Evolutionary conservation across 1,139 yeast genomes (phyloP), one percentile per base, ranked within the genome.

Genomic region (Sugiyamaella neomexicana): DNA sequence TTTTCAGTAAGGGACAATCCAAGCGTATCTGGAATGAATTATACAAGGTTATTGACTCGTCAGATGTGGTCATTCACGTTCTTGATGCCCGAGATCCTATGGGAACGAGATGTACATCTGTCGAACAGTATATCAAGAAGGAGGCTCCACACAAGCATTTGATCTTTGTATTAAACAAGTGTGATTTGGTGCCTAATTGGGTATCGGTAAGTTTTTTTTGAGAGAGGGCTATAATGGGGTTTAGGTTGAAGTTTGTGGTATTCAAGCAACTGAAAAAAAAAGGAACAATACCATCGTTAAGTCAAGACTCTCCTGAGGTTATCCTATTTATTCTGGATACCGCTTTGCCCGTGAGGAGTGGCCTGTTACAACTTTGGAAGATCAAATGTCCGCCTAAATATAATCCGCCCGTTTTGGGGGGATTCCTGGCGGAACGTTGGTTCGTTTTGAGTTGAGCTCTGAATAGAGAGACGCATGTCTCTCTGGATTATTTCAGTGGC

Each of bases 111-210:
- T 93, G 99, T 78, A 86, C 80, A 64, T 81, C 95, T 2, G 97
- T 93, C 56, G 98, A 93, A 72, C 91, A 90, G 67, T 91, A 90
- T 70, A 88, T 93, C 70, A 83, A 80, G 65, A 93, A 88, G 60
- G 99, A 93, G 74, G 91, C 96, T 68, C 89, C 99, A 31, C 99
- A 93, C 71, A 93, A 93, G 74, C 99, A 93, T 77, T 80, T 93
- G 76, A 86, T 93, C 60, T 91, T 86, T 70, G 97, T 93, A 53
- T 77, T 93, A 72, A 93, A 93, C 80, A 93, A 93, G 80, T 90
- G 97, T 80, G 99, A 93, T 77, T 82, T 93, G 67, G 97, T 95
- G 53, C 99, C 99, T 60, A 93, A 97, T 55, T 93, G 98, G 97
- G 97, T 90, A 67, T 97, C 99, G 68, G 98, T 93, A 89, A 81